Conservation (phyloP, 1,139 yeast species). For the Nakaseomyces uthaithaninus region DNA sequence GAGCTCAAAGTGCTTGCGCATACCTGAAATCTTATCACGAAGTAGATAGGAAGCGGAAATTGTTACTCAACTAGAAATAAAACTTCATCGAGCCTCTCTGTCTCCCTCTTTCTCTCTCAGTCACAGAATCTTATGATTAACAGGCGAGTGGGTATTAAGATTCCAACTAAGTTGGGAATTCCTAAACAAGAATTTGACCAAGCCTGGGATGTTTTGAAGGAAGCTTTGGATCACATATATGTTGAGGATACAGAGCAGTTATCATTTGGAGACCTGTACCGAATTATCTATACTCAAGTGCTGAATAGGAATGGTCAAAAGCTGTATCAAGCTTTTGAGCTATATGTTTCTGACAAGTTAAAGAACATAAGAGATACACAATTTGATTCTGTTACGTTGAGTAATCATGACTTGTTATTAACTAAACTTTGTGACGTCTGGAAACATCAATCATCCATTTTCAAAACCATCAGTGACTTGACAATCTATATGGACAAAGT, state of each 20-base stretch:
- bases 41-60: too few species aligned
- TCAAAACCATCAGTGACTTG: slow-evolving; percentile 79
- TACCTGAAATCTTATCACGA: too few species aligned
- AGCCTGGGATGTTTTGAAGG: slow-evolving; percentile 63
- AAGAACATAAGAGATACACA: slow-evolving; percentile 25
- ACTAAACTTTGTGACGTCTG: slow-evolving; percentile 47
- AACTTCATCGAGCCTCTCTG: too few species aligned
- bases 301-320: slow-evolving; percentile 63
- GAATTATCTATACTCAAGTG: slow-evolving; percentile 75
- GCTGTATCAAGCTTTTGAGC: slow-evolving; percentile 57
- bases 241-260: slow-evolving; percentile 64
- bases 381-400: slow-evolving; percentile 13
- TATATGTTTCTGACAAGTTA: slow-evolving; percentile 46
- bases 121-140: slow-evolving; percentile 11
- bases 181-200: slow-evolving; percentile 31
- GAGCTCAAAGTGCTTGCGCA: too few species aligned
- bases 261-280: slow-evolving; percentile 77
- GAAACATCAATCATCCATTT: slow-evolving; percentile 67
- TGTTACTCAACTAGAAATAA: too few species aligned
- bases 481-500: slow-evolving; percentile 81
- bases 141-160: slow-evolving; percentile 49
- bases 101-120: too few species aligned
- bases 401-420: slow-evolving; percentile 34
- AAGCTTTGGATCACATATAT: slow-evolving; percentile 72
- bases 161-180: slow-evolving; percentile 51